Conservation (phyloP, 1,284 basidiomycete genomes). For the Cutaneotrichosporon dermatis region DNA sequence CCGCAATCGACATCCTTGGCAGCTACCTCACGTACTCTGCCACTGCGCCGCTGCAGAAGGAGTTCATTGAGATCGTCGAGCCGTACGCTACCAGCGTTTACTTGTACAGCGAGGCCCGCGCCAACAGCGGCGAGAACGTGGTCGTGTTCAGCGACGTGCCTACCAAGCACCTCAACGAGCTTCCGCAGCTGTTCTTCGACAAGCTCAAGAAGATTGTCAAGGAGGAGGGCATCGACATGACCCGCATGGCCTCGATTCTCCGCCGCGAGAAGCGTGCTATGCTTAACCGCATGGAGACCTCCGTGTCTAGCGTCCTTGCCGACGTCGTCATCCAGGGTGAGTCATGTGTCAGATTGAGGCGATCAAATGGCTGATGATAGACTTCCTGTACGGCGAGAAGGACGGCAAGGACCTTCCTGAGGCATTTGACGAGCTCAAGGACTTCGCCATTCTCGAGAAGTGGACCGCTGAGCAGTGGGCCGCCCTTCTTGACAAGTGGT, state of each 20-base stretch:
- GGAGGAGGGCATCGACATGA: constrained; percentile 80
- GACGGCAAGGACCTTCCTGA: constrained; percentile 74
- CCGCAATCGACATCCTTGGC: constrained; percentile 80
- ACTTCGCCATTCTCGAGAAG: constrained; percentile 61
- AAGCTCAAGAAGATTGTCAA: constrained; percentile 67
- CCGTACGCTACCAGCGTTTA: constrained; percentile 85
- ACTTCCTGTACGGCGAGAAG: constrained; percentile 81
- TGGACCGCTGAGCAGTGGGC: constrained; percentile 80
- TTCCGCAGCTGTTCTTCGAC: constrained; percentile 65
- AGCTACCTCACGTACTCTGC: constrained; percentile 86
- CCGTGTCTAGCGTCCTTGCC: constrained; percentile 33
- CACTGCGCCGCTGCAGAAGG: constrained; percentile 85
- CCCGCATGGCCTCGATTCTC: constrained; percentile 82
- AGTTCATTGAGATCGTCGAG: constrained; percentile 86
- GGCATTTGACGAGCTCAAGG: constrained; percentile 73
- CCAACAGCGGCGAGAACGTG: constrained; percentile 67
- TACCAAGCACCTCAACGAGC: constrained; percentile 66
- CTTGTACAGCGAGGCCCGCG: constrained; percentile 73
- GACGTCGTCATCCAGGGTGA: constrained; percentile 60
- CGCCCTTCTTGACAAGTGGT: constrained; percentile 75
- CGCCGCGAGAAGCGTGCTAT: constrained; percentile 78
- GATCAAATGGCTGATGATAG: constrained; percentile 50
- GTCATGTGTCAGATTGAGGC: too few relatives aligned
- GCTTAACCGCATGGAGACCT: constrained; percentile 45
- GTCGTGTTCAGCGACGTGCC: constrained; percentile 83